These are phyloP conservation scores for Candida golubevii DNA, from an alignment of 805 yeast genomes.

Conservation along the genomic window DNA sequence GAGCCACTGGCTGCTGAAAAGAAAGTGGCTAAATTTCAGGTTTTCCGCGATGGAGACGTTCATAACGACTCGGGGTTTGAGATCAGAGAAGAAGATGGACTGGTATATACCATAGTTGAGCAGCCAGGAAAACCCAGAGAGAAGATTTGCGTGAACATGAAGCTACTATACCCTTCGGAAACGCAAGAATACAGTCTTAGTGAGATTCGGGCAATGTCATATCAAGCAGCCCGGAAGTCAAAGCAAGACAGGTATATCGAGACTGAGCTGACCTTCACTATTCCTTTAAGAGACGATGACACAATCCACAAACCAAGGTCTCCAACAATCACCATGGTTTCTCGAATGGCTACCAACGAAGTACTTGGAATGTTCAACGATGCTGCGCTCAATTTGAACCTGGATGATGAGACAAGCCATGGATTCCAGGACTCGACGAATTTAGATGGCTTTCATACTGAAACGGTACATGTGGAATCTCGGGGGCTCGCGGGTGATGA, in stretches of 20 bases:
- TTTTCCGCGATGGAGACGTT: conserved; percentile 13
- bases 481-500: conserved; percentile 4
- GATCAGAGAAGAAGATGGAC: conserved; percentile 15
- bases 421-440: conserved; percentile 27
- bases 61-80: conserved; percentile 7
- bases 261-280: conserved; percentile 31
- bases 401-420: conserved; percentile 27
- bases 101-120: conserved; percentile 48
- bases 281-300: conserved; percentile 43
- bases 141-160: conserved; percentile 55
- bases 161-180: conserved; percentile 45
- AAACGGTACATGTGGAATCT: conserved; percentile 30
- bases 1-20: conserved; percentile 22
- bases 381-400: conserved; percentile 31
- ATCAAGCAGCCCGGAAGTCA: background rate
- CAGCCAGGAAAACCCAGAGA: conserved; percentile 59
- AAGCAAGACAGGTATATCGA: conserved; percentile 1
- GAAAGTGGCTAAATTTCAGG: conserved; percentile 27
- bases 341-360: conserved; percentile 72
- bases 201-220: conserved; percentile 48
- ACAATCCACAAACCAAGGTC: conserved; percentile 41
- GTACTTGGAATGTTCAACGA: conserved; percentile 72
- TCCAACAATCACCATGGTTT: conserved; percentile 75
- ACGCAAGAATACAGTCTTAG: conserved; percentile 55
- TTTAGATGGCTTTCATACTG: conserved; percentile 47